These are phyloP conservation scores for Trametes cingulata DNA, from an alignment of 768 basidiomycete genomes.

Conservation along the genomic window DNA sequence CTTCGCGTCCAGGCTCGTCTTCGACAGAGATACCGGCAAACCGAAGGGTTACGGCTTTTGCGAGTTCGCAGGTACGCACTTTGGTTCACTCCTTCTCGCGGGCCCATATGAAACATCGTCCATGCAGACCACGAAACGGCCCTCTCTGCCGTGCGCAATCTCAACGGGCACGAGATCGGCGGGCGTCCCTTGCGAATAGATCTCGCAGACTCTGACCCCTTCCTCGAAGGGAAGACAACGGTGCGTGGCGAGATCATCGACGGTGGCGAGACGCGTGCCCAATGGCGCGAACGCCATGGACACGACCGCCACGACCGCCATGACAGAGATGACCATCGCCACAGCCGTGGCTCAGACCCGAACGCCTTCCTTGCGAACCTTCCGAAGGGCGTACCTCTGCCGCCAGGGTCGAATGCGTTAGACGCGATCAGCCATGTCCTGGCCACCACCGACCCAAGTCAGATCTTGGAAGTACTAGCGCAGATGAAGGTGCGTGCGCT, in stretches of 20 bases:
- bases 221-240: slow-evolving; percentile 88
- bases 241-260: slow-evolving; percentile 81
- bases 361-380: slow-evolving; percentile 60
- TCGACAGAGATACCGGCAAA: slow-evolving; percentile 92
- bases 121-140: slow-evolving; percentile 91
- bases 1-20: slow-evolving; percentile 63
- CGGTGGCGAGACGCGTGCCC: slow-evolving; percentile 58
- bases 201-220: slow-evolving; percentile 89
- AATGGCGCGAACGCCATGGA: slow-evolving; percentile 52
- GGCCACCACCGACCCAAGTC: slow-evolving; percentile 77
- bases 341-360: slow-evolving; percentile 17
- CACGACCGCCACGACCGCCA: slow-evolving; percentile 32
- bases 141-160: slow-evolving; percentile 90
- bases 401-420: slow-evolving; percentile 67
- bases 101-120: background rate
- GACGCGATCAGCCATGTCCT: slow-evolving; percentile 87
- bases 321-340: slow-evolving; percentile 20
- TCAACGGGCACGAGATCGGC: slow-evolving; percentile 90
- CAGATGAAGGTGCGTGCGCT: slow-evolving; percentile 86
- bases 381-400: slow-evolving; percentile 75
- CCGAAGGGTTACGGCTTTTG: slow-evolving; percentile 93
- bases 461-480: slow-evolving; percentile 91
- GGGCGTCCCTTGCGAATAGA: slow-evolving; percentile 94
- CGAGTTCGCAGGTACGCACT: slow-evolving; percentile 79
- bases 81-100: slow-evolving; percentile 28